Conservation (phyloP, 805 yeast genomes). For the Wickerhamiella spandovensis region DNA sequence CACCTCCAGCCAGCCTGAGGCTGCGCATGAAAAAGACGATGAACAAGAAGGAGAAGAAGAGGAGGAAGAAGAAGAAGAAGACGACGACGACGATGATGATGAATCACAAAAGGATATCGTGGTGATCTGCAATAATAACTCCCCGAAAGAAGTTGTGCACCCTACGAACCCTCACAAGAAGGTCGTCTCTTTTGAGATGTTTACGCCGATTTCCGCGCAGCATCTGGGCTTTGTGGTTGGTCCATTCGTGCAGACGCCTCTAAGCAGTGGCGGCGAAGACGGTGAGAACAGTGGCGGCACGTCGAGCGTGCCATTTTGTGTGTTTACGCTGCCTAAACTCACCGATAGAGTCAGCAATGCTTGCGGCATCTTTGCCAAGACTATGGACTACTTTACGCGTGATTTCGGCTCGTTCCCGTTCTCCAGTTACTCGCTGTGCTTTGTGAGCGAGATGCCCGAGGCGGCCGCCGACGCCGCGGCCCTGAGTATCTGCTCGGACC, state of each 20-base stretch:
- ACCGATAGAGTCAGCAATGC: constrained; percentile 41
- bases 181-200: constrained; percentile 54
- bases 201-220: constrained; percentile 82
- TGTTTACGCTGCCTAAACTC: constrained; percentile 23
- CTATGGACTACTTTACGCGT: constrained; percentile 68
- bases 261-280: constrained; percentile 31
- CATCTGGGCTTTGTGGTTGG: constrained; percentile 95
- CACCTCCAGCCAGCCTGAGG: background rate
- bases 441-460: constrained; percentile 36
- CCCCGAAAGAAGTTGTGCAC: constrained; percentile 48
- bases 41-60: constrained; percentile 8
- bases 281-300: constrained; percentile 19
- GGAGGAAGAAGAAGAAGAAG: constrained; percentile 7
- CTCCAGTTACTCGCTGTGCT: constrained; percentile 62
- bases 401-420: constrained; percentile 93
- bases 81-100: constrained; percentile 19
- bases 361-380: constrained; percentile 60
- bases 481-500: constrained; percentile 45
- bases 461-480: constrained; percentile 60
- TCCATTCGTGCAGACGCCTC: constrained; percentile 53
- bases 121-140: constrained; percentile 32
- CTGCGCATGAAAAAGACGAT: no score
- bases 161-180: constrained; percentile 64
- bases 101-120: constrained; percentile 25
- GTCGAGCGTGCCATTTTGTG: constrained; percentile 13